Evolutionary conservation across 495 filamentous ascomycete genomes (phyloP).

Genomic region (Penicillium atrosanguineum): DNA sequence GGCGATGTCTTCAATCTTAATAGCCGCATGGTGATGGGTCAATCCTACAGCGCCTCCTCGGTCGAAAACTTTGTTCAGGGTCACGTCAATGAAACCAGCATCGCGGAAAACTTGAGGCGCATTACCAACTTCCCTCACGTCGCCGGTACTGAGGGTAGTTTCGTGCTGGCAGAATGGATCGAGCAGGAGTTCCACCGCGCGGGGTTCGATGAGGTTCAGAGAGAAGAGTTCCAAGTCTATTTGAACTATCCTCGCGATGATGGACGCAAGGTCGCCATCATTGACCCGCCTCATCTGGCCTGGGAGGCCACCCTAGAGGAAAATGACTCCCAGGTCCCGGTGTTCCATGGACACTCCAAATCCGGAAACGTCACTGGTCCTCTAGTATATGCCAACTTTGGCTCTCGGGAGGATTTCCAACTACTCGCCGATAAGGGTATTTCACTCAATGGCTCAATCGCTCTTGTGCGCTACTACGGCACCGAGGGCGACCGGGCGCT

Average conservation of each 20-base stretch:
- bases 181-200: conserved; percentile 67
- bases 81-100: conserved; percentile 63
- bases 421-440: conserved; percentile 66
- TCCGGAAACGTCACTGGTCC: conserved; percentile 87
- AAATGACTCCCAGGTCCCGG: conserved; percentile 59
- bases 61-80: conserved; percentile 68
- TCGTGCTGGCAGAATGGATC: conserved; percentile 76
- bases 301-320: conserved; percentile 92
- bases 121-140: conserved; percentile 80
- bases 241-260: conserved; percentile 81
- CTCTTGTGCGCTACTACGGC: conserved; percentile 77
- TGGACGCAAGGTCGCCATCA: conserved; percentile 77
- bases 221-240: conserved; percentile 82
- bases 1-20: conserved; percentile 69
- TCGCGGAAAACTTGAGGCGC: conserved; percentile 67
- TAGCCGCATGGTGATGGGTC: conserved; percentile 39
- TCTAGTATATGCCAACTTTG: conserved; percentile 93
- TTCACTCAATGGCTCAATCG: conserved; percentile 74
- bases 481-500: conserved; percentile 67
- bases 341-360: conserved; percentile 87
- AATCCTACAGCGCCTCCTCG: conserved; percentile 54
- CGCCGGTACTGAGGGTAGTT: conserved; percentile 88
- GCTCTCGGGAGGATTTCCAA: conserved; percentile 79
- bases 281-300: conserved; percentile 62
- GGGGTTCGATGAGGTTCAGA: conserved; percentile 66